These are phyloP conservation scores for Olyra latifolia DNA, from an alignment of 176 grass and related monocot species.

Conservation along the genomic window DNA sequence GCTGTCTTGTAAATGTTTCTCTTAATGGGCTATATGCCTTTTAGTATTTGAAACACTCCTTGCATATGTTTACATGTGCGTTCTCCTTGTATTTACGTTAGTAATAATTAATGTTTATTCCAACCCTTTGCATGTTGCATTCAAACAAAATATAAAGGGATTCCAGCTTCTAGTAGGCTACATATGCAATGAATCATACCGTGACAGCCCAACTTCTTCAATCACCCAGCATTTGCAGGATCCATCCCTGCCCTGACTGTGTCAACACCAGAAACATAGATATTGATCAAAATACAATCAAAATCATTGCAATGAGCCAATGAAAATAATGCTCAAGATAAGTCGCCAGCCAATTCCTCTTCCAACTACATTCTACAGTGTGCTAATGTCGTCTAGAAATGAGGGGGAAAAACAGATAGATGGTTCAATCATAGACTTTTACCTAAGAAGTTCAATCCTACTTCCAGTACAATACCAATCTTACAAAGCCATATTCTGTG, in stretches of 20 bases:
- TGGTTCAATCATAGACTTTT: not conserved
- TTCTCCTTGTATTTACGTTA: conserved; percentile 10
- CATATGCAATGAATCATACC: conserved; percentile 40
- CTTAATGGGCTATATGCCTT: not conserved
- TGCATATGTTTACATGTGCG: not conserved
- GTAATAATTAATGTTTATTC: too few species aligned
- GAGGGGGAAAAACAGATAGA: not conserved
- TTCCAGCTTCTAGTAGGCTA: not conserved
- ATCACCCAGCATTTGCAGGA: conserved; percentile 91
- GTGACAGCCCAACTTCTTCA: conserved; percentile 77
- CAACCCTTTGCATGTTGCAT: not conserved
- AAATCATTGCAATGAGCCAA: not conserved
- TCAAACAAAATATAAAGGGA: not conserved
- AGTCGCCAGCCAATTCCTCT: not conserved
- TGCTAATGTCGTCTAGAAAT: not conserved
- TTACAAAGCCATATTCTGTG: not conserved
- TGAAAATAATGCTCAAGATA: not conserved
- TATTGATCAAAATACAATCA: conserved; percentile 13
- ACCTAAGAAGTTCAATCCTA: not conserved
- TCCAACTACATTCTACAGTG: not conserved
- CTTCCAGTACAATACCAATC: not conserved
- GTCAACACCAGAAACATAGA: conserved; percentile 10
- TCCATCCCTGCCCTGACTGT: conserved; percentile 94
- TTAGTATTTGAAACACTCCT: not conserved
- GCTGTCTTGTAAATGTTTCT: not conserved